phyloP scores from a whole-genome alignment of 352 stramenopile species.

The Pythium inflatum region DNA sequence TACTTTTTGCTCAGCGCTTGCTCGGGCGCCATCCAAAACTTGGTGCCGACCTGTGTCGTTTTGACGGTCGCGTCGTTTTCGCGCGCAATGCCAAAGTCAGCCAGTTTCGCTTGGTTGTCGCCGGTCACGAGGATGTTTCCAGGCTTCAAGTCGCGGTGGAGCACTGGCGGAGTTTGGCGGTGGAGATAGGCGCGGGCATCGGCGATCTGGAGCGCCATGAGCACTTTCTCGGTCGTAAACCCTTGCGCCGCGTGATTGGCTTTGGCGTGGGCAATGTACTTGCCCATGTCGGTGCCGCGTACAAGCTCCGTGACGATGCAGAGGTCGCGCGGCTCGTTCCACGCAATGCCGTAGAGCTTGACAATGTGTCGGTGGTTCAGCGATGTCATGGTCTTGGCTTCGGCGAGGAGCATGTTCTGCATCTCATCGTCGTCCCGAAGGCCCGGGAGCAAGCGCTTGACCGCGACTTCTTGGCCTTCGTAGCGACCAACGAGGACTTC shows the following conservation, averaged over 20 bases:
- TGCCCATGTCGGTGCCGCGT: not conserved
- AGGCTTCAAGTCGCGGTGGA: constrained; percentile 6
- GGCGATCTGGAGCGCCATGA: constrained; percentile 1
- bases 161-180: not conserved
- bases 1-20: not conserved
- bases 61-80: not conserved
- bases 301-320: not conserved
- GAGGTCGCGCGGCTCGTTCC: not conserved
- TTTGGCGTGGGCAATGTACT: constrained; percentile 1
- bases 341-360: not conserved
- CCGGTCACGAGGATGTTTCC: not conserved
- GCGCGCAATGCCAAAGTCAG: constrained; percentile 6
- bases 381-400: not conserved
- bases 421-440: not conserved
- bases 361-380: not conserved
- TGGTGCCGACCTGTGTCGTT: not conserved
- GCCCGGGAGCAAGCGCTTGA: not conserved
- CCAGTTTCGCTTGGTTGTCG: not conserved
- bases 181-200: not conserved
- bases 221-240: not conserved
- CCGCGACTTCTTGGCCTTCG: constrained; percentile 1
- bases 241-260: not conserved
- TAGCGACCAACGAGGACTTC: not conserved
- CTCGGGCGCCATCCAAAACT: constrained; percentile 1
- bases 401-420: constrained; percentile 2